Evolutionary conservation across 2,329 filamentous ascomycete species (phyloP).

Genomic region (Fusarium sambucinum): DNA sequence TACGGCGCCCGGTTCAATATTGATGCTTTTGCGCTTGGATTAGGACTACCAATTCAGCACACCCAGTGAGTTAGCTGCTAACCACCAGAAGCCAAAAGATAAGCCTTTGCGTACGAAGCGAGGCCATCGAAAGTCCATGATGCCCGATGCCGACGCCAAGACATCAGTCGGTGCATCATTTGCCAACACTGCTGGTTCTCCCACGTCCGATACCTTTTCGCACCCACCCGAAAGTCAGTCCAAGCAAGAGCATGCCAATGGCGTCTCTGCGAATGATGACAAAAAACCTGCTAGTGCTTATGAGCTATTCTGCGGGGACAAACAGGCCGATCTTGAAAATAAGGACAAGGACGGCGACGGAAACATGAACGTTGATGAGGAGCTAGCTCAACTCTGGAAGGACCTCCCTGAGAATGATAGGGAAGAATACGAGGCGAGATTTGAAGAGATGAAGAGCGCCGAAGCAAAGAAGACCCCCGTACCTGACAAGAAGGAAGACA

Average conservation of each 20-base stretch:
- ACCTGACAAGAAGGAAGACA: slow-evolving; percentile 45
- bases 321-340: slow-evolving; percentile 58
- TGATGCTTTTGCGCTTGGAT: slow-evolving; percentile 53
- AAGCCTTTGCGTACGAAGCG: slow-evolving; percentile 82
- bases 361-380: slow-evolving; percentile 62
- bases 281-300: slow-evolving; percentile 64
- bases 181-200: slow-evolving; percentile 61
- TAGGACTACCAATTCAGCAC: slow-evolving; percentile 52
- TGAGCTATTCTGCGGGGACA: slow-evolving; percentile 67
- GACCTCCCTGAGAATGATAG: slow-evolving; percentile 63
- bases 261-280: slow-evolving; percentile 55
- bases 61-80: slow-evolving; percentile 53
- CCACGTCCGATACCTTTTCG: slow-evolving; percentile 64
- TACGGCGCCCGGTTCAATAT: slow-evolving; percentile 47
- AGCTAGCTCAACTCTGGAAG: slow-evolving; percentile 67
- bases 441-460: slow-evolving; percentile 42
- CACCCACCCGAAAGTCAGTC: slow-evolving; percentile 49
- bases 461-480: slow-evolving; percentile 45
- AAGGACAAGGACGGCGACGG: slow-evolving; percentile 56
- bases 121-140: slow-evolving; percentile 72
- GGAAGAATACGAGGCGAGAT: slow-evolving; percentile 60
- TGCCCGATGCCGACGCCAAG: slow-evolving; percentile 59
- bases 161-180: slow-evolving; percentile 56
- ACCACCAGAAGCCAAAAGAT: slow-evolving; percentile 74
- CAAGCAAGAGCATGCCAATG: slow-evolving; percentile 55